Base-by-base conservation (phyloP, 1,284 basidiomycete species). In the Ustilago vetiveriae region DNA sequence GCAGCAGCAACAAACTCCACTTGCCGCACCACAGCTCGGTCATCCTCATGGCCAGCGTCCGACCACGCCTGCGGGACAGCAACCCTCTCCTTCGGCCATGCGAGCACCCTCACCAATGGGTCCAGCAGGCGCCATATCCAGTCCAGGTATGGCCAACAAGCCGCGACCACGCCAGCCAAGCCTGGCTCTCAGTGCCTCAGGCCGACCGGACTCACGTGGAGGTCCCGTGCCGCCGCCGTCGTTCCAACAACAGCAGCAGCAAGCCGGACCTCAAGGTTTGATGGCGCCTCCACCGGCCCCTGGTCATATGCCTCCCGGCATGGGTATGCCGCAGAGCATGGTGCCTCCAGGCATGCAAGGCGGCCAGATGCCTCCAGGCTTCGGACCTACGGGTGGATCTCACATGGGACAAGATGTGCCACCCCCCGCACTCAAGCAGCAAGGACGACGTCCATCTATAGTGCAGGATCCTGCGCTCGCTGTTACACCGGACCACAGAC, bases 251-350 rank as follows among this genome's bases (percentile, higher is more conserved):
- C 45, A 36, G 24, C 42, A 40, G 26, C 56, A 59, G 27, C 27
- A 29, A 29, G 60, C 42, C 17, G 64, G 56, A 2, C 54, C 52
- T 43, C 52, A 54, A 39, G 66, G 54, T 21, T 23, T 72, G 39
- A 72, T 72, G 68, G 68, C 68, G 6, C 68, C 68, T 0, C 68
- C 68, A 24, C 68, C 68, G 7, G 68, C 68, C 35, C 68, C 68
- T 14, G 51, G 60, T 14, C 68, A 71, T 2, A 17, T 70, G 41
- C 60, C 67, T 6, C 66, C 54, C 3, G 63, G 63, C 2, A 49
- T 54, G 50, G 54, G 43, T 16, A 52, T 58, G 51, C 38, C 64
- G 19, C 60, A 47, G 3, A 54, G 58, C 6, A 62, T 62, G 54
- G 38, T 54, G 10, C 50, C 36, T 37, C 36, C 54, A 21, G 54